A percentile compares a stretch with the other conserved stretches of the same genome.
These are phyloP conservation scores for Achaetomium macrosporum DNA, from an alignment of 2,329 filamentous ascomycete species.

Conservation along the genomic window DNA sequence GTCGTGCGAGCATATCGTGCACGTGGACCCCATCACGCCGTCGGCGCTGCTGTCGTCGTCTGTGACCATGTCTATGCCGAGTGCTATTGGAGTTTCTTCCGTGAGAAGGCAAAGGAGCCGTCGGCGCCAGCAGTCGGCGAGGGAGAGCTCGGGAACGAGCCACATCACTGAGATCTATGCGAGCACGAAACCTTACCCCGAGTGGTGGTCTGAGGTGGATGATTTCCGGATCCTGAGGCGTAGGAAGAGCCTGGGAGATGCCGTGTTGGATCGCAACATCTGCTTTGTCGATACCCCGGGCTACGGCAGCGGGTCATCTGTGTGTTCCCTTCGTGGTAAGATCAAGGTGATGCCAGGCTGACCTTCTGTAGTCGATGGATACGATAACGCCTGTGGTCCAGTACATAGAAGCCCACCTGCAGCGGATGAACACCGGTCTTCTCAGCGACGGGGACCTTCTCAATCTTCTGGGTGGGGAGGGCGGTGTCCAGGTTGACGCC, in stretches of 20 bases:
- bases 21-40: slow-evolving; percentile 65
- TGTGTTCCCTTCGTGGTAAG: slow-evolving; percentile 32
- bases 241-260: slow-evolving; percentile 67
- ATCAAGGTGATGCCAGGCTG: background rate
- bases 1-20: slow-evolving; percentile 83
- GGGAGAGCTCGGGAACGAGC: slow-evolving; percentile 16
- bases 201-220: slow-evolving; percentile 82
- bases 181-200: slow-evolving; percentile 76
- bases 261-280: slow-evolving; percentile 81
- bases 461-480: slow-evolving; percentile 71
- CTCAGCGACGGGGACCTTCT: slow-evolving; percentile 69
- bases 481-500: slow-evolving; percentile 77
- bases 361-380: slow-evolving; percentile 41
- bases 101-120: slow-evolving; percentile 10
- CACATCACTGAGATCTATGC: slow-evolving; percentile 64
- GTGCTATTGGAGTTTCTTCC: slow-evolving; percentile 5
- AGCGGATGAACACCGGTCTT: slow-evolving; percentile 56
- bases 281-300: slow-evolving; percentile 87
- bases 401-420: slow-evolving; percentile 68
- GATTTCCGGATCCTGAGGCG: slow-evolving; percentile 52
- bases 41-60: slow-evolving; percentile 14
- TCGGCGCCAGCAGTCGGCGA: background rate
- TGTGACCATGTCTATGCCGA: slow-evolving; percentile 16
- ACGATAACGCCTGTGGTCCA: slow-evolving; percentile 55
- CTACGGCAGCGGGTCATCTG: slow-evolving; percentile 48